Conservation (phyloP, 192 early-diverging fungal genomes). For the Backusella tuberculispora region DNA sequence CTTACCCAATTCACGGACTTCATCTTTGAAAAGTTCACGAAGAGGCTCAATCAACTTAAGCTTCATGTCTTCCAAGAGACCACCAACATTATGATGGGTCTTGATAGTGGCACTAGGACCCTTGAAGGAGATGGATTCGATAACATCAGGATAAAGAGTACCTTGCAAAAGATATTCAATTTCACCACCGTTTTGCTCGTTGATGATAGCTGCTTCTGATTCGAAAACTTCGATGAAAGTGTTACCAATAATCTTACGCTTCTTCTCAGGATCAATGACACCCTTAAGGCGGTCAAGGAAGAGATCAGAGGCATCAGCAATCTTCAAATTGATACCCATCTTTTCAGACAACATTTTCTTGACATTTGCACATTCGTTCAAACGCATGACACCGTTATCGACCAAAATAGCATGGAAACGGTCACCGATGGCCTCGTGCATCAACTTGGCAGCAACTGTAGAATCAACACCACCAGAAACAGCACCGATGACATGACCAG, state of each 20-base stretch:
- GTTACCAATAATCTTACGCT: constrained; percentile 99
- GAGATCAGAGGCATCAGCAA: constrained; percentile 84
- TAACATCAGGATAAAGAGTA: constrained; percentile 98
- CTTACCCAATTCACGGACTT: constrained; percentile 95
- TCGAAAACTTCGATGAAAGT: constrained; percentile 99
- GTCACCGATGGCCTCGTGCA: constrained; percentile 97
- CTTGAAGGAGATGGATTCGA: constrained; percentile 99
- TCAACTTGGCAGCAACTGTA: constrained; percentile 94
- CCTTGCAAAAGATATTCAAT: constrained; percentile 97
- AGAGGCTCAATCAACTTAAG: constrained; percentile 98
- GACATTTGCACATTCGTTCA: constrained; percentile 90
- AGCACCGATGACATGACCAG: constrained; percentile 93
- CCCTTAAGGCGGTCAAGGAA: constrained; percentile 89
- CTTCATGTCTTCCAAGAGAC: constrained; percentile 95
- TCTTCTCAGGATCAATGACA: constrained; percentile 93
- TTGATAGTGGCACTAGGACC: constrained; percentile 98
- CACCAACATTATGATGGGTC: constrained; percentile 99
- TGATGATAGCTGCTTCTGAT: constrained; percentile 87
- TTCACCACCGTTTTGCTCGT: constrained; percentile 78
- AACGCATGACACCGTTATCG: constrained; percentile 98
- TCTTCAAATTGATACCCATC: constrained; percentile 94
- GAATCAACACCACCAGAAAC: constrained; percentile 97
- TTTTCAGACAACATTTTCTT: constrained; percentile 85
- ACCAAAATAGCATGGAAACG: constrained; percentile 98
- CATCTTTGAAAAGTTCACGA: constrained; percentile 98